phyloP scores from a whole-genome alignment of 768 basidiomycete species.

The Macrolepiota dolichaula region DNA sequence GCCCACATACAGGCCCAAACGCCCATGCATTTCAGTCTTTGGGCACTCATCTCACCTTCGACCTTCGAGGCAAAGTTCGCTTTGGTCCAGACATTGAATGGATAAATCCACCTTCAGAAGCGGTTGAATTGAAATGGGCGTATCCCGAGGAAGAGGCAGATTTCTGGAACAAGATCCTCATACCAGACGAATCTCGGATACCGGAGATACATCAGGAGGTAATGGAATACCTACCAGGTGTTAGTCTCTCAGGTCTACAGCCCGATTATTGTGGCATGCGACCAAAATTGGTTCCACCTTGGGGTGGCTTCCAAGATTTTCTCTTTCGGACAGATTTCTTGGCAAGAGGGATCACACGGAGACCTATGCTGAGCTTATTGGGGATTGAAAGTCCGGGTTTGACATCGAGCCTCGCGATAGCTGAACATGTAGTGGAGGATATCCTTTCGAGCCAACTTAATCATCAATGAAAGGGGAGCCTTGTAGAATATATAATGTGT shows the following conservation, averaged over 20 bases:
- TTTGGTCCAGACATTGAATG: constrained; percentile 95
- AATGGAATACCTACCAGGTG: constrained; percentile 66
- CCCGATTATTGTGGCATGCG: constrained; percentile 86
- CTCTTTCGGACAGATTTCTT: constrained; percentile 64
- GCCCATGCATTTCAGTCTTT: constrained; percentile 75
- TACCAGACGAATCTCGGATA: constrained; percentile 58
- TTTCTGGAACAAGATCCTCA: constrained; percentile 72
- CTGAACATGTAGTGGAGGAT: constrained; percentile 73
- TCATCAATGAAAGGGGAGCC: constrained; percentile 8
- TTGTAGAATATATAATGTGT: background rate
- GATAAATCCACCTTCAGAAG: constrained; percentile 51
- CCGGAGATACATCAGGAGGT: constrained; percentile 70
- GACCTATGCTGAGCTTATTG: constrained; percentile 75
- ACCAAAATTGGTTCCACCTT: constrained; percentile 79
- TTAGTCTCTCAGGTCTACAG: constrained; percentile 56
- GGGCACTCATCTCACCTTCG: constrained; percentile 90
- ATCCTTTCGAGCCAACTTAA: constrained; percentile 29
- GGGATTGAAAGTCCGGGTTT: constrained; percentile 94
- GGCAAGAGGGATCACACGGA: constrained; percentile 24
- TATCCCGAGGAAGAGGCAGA: constrained; percentile 48
- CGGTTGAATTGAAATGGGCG: constrained; percentile 20
- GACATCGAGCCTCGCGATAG: constrained; percentile 84
- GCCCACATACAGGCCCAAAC: constrained; percentile 61
- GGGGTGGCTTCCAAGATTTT: constrained; percentile 83
- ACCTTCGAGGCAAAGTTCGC: constrained; percentile 76